Evolutionary conservation across 768 basidiomycete species (phyloP), one percentile per base, ranked within the genome.

Genomic region (Tephrocybe rancida): DNA sequence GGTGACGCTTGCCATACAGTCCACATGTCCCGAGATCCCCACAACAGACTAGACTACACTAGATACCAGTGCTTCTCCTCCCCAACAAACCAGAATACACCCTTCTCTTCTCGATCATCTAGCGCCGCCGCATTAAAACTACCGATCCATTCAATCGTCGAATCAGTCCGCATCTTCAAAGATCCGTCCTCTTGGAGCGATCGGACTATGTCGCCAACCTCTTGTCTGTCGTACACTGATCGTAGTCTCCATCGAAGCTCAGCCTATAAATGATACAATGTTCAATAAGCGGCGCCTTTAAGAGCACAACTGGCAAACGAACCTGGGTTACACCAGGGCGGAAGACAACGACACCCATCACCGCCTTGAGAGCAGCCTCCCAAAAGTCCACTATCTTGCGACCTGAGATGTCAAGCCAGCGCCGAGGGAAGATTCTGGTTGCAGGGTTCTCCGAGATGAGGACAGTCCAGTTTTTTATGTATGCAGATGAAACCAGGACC

Each of bases 401-500:
- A 3, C 91, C 91, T n/a, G 73, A 71, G 50, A 90, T 80, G 64
- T 90, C 87, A 35, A 90, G 69, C 91, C 90, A 92, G 16, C 90
- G 82, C 29, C 90, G 78, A 37, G 91, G 90, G 48, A 84, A 78
- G 14, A 84, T 57, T 58, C 80, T 70, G 42, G 65, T 70, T 35
- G 75, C 64, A 7, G 70, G 81, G 44, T 67, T 64, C 57, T 77
- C 69, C n/a, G 76, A 81, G 27, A 81, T 70, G 10, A 70, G 63
- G 32, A 88, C 82, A 2, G 81, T 78, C 88, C 87, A 90, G 21
- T 73, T 58, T 39, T 65, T 67, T 43, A 82, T 62, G 58, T 79
- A 76, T 18, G 73, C 70, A 0, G 83, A 77, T 2, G 83, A 79
- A 14, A 91, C 82, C 32, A 92, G 63, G 4, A 80, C 72, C 24